Base-by-base conservation (phyloP, 106 monocot genomes). In the Posidonia australis region DNA sequence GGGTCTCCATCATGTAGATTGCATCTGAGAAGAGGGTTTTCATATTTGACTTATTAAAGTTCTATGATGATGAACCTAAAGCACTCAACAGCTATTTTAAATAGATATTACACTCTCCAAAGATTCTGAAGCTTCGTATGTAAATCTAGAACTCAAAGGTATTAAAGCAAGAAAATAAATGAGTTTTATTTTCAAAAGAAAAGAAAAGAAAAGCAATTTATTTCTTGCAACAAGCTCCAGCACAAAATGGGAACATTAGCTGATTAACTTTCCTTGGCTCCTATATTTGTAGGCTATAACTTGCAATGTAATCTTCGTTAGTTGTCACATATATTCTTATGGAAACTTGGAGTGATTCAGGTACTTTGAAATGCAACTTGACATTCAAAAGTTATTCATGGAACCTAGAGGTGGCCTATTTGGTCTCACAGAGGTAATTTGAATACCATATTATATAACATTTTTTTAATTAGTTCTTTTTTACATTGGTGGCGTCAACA, bases 1-100 rank as follows among this genome's bases (percentile, higher is more conserved):
- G 89, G 93, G 94, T 96, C 5, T 90, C 94, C 45, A 96, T 96
- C 66, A 87, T 96, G 63, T 90, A 96, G n/a, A n/a, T n/a, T n/a
- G n/a, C n/a, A n/a, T n/a, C n/a, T n/a, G n/a, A n/a, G n/a, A n/a
- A n/a, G n/a, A n/a, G n/a, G n/a, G n/a, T n/a, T n/a, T n/a, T n/a
- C n/a, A n/a, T n/a, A n/a, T n/a, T n/a, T n/a, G n/a, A n/a, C n/a
- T n/a, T n/a, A n/a, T n/a, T n/a, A n/a, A n/a, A n/a, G n/a, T n/a
- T n/a, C n/a, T n/a, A n/a, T n/a, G n/a, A n/a, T n/a, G n/a, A n/a
- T n/a, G n/a, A n/a, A n/a, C n/a, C n/a, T n/a, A n/a, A n/a, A n/a
- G 72, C 69, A 41, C 51, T 96, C 54, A 77, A 90, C 60, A 71
- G 52, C 51, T 87, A 90, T 74, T 89, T 96, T 48, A 82, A 76